Evolutionary conservation across 495 filamentous ascomycete genomes (phyloP).

Genomic region (Daldinia concentrica): DNA sequence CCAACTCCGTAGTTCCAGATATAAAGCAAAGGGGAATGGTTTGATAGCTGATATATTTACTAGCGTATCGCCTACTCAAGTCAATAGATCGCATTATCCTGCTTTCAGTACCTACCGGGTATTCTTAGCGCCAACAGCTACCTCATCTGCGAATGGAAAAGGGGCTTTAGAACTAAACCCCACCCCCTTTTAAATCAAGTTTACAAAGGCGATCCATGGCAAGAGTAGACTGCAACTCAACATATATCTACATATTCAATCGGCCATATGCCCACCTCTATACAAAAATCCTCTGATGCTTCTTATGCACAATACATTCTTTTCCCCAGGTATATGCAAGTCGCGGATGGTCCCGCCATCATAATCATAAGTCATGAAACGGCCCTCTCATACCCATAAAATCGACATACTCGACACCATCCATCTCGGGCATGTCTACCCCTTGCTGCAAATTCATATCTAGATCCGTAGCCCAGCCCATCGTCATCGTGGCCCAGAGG

Average conservation of each 20-base stretch:
- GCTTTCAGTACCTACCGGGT: not conserved
- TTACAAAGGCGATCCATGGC: not conserved
- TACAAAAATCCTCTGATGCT: not conserved
- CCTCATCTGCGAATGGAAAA: not conserved
- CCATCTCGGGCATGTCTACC: not conserved
- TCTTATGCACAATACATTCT: not conserved
- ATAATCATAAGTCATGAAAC: not conserved
- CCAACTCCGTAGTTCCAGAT: no score
- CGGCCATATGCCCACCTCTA: not conserved
- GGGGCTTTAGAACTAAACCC: not conserved
- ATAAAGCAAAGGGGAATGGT: no score
- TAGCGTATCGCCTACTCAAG: no score
- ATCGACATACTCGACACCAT: conserved; percentile 4
- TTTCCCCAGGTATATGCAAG: not conserved
- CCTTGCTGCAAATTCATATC: conserved; percentile 2
- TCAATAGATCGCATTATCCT: no score
- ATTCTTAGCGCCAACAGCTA: not conserved
- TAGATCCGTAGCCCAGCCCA: conserved; percentile 44
- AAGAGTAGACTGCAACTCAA: not conserved
- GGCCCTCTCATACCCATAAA: not conserved
- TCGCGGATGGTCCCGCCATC: not conserved
- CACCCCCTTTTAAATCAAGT: not conserved
- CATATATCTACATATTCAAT: not conserved
- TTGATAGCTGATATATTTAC: no score
- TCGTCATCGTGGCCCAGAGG: conserved; percentile 51